Base-by-base conservation (phyloP, 352 stramenopile genomes). In the Aphanomyces cochlioides region DNA sequence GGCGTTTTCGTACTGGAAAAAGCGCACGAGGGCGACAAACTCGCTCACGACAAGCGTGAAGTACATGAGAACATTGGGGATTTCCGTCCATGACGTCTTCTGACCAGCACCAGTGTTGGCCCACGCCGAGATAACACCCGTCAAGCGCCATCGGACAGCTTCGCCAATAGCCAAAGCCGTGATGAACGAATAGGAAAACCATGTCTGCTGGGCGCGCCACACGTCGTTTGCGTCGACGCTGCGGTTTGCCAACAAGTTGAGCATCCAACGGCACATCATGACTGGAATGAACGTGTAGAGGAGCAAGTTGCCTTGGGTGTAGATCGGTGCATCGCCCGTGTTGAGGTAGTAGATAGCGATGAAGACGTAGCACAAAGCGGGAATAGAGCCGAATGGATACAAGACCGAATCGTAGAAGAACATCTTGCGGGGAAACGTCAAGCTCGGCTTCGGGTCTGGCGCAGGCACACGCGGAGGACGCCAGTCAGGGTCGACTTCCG, bases 111-210 rank as follows among this genome's bases (percentile, higher is more conserved):
- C 88, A 39, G 88, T 96, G 79, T 96, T 96, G 5, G 86, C 84
- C 88, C 88, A 96, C 70, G 82, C 90, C 61, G 87, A 89, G 59
- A 94, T 87, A 77, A 93, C 92, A 69, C 85, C 88, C 66, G 85
- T 93, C 47, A 93, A 7, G 69, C 84, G 84, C 64, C 82, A 80
- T 75, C 92, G 84, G 19, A 93, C 41, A 5, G 88, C 86, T 73
- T 96, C 88, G 21, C 87, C 59, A 53, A 96, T 93, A n/a, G 86
- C 88, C 68, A 94, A 75, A 80, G 90, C 76, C 76, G 85, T 94
- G 47, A 94, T 92, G 73, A 96, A 96, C 73, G 88, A 82, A 80
- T 93, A 96, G 54, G 88, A 94, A 67, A 96, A 96, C 86, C 88
- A 96, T 41, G 86, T 94, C 79, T 96, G 86, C 80, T 96, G 88